These are phyloP conservation scores for Tuber magnatum DNA, from an alignment of 495 filamentous ascomycete species.

Conservation along the genomic window DNA sequence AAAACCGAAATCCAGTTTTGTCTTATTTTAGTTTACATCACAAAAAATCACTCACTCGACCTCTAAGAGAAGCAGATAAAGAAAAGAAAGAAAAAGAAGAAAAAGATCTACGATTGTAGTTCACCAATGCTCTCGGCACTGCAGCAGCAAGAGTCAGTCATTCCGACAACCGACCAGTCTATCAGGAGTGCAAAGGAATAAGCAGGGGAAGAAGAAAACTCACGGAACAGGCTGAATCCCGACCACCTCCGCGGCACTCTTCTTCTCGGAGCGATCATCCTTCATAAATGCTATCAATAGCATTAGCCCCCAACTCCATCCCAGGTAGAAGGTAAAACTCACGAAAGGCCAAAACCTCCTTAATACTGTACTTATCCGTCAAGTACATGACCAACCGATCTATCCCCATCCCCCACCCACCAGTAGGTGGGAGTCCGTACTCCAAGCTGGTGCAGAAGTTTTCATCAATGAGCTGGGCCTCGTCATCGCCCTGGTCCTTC, in stretches of 20 bases:
- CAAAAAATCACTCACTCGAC: background rate
- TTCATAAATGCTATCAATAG: slow-evolving; percentile 58
- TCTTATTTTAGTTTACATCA: background rate
- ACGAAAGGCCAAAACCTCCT: slow-evolving; percentile 90
- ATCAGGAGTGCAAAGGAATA: background rate
- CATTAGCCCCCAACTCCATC: background rate
- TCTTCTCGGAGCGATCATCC: slow-evolving; percentile 53
- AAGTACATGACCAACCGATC: slow-evolving; percentile 91
- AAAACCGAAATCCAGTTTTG: background rate
- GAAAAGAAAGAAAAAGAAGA: background rate
- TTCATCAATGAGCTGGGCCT: slow-evolving; percentile 93
- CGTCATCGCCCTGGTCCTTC: slow-evolving; percentile 94
- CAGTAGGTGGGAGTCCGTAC: slow-evolving; percentile 84
- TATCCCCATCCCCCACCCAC: slow-evolving; percentile 96
- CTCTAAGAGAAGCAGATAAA: background rate
- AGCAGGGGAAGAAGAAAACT: background rate
- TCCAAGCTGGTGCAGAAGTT: slow-evolving; percentile 79
- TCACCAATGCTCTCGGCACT: slow-evolving; percentile 38
- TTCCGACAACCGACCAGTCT: no score
- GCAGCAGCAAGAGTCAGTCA: background rate
- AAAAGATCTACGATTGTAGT: slow-evolving; percentile 31
- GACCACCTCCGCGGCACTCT: slow-evolving; percentile 58
- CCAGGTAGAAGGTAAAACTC: slow-evolving; percentile 8
- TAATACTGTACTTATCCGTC: slow-evolving; percentile 89
- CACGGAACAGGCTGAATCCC: slow-evolving; percentile 49